Conservation (phyloP, 1,284 basidiomycete genomes). For the Microbotryum silenes-acaulis region DNA sequence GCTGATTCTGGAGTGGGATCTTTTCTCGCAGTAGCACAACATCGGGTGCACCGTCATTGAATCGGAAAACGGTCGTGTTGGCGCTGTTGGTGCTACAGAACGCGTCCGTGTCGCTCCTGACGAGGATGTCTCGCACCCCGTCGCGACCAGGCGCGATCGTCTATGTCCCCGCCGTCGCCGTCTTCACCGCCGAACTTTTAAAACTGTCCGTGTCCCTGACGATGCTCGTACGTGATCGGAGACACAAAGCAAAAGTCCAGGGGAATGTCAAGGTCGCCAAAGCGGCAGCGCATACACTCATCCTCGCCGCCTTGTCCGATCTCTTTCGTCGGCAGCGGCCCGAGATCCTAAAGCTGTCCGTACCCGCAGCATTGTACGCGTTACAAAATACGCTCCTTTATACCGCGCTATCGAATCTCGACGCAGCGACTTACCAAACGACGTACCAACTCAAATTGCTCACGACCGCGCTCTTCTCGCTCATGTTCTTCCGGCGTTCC, state of each 20-base stretch:
- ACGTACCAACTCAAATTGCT: conserved; percentile 37
- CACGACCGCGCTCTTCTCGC: conserved; percentile 35
- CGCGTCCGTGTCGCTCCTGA: conserved; percentile 33
- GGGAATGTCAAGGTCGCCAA: background rate
- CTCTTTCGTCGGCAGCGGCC: conserved; percentile 11
- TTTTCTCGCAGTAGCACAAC: no score
- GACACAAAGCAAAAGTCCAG: background rate
- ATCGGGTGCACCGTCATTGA: no score
- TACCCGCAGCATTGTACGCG: conserved; percentile 33
- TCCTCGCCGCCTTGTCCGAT: conserved; percentile 7
- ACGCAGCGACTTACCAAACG: conserved; percentile 32
- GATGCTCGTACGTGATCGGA: conserved; percentile 17
- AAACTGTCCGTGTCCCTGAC: conserved; percentile 24
- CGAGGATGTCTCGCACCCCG: conserved; percentile 24
- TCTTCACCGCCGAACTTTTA: conserved; percentile 33
- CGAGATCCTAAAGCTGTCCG: conserved; percentile 25
- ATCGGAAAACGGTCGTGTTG: conserved; percentile 12
- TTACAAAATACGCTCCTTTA: conserved; percentile 35
- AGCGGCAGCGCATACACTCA: background rate
- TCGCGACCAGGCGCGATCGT: conserved; percentile 3
- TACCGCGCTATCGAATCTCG: conserved; percentile 30
- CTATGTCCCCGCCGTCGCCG: conserved; percentile 32
- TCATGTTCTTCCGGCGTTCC: conserved; percentile 29
- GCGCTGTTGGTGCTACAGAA: conserved; percentile 32
- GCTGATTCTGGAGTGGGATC: no score